Evolutionary conservation across 768 basidiomycete genomes (phyloP), one percentile per base, ranked within the genome.

Genomic region (Amyloporia xantha): DNA sequence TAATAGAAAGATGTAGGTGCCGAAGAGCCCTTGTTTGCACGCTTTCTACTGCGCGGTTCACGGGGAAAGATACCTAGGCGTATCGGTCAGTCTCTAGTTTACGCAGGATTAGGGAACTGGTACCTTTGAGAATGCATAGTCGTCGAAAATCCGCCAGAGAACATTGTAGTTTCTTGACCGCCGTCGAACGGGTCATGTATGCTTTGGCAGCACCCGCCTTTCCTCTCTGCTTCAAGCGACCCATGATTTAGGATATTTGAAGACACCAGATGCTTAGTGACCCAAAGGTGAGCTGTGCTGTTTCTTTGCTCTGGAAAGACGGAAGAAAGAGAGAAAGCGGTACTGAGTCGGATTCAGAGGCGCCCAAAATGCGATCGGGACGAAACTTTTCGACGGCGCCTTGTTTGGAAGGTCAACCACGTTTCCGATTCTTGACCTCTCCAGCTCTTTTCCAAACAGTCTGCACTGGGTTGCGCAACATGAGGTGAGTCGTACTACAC

Each of bases 1-100:
- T 98, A 97, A 71, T 99, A 99, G 71, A 98, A 99, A 2, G 93
- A 91, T 1, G 96, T 92, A 3, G 94, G 93, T 0, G 91, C 94
- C 45, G 93, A 92, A 2, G 91, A 95, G 1, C 95, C 96, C 66
- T 96, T 98, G 72, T 98, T 98, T 30, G 95, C 96, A 54, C 82
- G 81, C 66, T 97, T 99, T 59, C 81, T 82, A 68, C 80, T 84
- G 40, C 82, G 81, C 21, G 96, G 96, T 66, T 99, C 96, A 47
- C 95, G 89, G 54, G 96, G 96, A 66, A 95, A 97, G 60, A 99
- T 95, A 11, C 95, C 94, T 97, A 41, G 44, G 35, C 44, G 39
- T 37, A 62, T 48, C 44, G n/a, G 28, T 43, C 33, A n/a, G 23
- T 27, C 21, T 36, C 40, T n/a, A n/a, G 33, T 12, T n/a, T 27